Conservation (phyloP, 148 eudicot species). For the Oxyria digyna region DNA sequence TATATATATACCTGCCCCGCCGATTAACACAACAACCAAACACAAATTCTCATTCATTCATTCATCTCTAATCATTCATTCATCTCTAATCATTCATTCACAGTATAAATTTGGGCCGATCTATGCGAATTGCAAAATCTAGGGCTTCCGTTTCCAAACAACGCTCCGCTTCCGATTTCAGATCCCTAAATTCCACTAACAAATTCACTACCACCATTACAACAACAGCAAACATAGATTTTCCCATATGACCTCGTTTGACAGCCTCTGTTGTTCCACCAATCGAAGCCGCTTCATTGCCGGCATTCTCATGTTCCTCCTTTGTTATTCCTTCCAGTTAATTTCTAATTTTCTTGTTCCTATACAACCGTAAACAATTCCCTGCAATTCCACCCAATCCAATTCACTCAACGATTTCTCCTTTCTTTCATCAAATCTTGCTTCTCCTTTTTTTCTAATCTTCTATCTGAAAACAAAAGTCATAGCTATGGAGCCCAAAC, state of each 20-base stretch:
- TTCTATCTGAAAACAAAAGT: background rate
- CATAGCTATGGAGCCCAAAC: slow-evolving; percentile 19
- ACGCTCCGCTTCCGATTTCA: background rate
- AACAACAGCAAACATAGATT: background rate
- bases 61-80: too few species aligned
- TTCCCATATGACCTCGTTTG: slow-evolving; percentile 51
- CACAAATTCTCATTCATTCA: background rate
- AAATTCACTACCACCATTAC: background rate
- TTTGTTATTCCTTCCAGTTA: slow-evolving; percentile 45
- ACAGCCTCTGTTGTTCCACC: slow-evolving; percentile 28
- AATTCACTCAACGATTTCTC: background rate
- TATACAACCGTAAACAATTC: slow-evolving; percentile 37
- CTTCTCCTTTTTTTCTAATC: background rate
- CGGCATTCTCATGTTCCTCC: slow-evolving; percentile 47
- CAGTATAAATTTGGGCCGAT: background rate
- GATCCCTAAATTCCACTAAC: background rate
- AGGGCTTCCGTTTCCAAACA: background rate
- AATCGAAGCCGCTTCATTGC: slow-evolving; percentile 64
- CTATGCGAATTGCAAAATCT: background rate
- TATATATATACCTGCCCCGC: background rate
- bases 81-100: too few species aligned
- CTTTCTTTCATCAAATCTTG: background rate
- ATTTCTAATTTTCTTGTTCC: slow-evolving; percentile 59
- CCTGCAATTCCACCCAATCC: background rate
- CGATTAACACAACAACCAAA: background rate